Evolutionary conservation across 345 rosid genomes (phyloP).

Genomic region (Citrus cavaleriei): DNA sequence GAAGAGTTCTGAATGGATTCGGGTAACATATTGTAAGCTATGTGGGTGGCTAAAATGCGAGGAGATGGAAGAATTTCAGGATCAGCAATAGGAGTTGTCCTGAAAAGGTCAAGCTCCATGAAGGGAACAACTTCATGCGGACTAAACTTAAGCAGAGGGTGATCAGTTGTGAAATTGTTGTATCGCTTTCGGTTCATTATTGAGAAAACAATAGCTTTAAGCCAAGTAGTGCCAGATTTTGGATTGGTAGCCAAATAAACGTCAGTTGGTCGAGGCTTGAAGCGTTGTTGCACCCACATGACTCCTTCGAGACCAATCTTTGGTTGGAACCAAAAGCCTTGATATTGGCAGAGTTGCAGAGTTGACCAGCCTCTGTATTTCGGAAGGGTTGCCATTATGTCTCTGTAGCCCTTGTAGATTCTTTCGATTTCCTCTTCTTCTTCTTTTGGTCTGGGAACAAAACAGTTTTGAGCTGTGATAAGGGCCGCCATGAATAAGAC

Average conservation of each 20-base stretch:
- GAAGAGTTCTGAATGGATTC: neutral
- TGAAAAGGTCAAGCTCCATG: constrained; percentile 2
- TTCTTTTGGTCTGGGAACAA: neutral
- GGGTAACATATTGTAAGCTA: constrained; percentile 7
- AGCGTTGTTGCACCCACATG: neutral
- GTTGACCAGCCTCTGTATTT: neutral
- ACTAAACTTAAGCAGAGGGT: constrained; percentile 3
- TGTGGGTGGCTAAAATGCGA: constrained; percentile 12
- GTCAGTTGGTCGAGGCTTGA: neutral
- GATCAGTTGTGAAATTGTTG: neutral
- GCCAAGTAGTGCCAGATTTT: constrained; percentile 2
- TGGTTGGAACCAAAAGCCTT: neutral
- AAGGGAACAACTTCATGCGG: constrained; percentile 19
- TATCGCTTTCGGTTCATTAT: neutral
- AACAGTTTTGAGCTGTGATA: neutral
- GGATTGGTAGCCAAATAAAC: neutral
- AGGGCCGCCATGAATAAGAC: neutral
- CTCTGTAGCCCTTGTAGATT: neutral
- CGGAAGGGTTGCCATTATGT: neutral
- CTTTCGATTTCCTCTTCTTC: neutral
- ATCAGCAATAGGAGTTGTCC: neutral
- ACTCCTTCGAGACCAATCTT: neutral
- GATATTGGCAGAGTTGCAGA: neutral
- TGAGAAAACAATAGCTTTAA: neutral
- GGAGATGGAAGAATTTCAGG: constrained; percentile 3